phyloP scores from a whole-genome alignment of 2,329 filamentous ascomycete genomes.

The Calonectria leucothoes region DNA sequence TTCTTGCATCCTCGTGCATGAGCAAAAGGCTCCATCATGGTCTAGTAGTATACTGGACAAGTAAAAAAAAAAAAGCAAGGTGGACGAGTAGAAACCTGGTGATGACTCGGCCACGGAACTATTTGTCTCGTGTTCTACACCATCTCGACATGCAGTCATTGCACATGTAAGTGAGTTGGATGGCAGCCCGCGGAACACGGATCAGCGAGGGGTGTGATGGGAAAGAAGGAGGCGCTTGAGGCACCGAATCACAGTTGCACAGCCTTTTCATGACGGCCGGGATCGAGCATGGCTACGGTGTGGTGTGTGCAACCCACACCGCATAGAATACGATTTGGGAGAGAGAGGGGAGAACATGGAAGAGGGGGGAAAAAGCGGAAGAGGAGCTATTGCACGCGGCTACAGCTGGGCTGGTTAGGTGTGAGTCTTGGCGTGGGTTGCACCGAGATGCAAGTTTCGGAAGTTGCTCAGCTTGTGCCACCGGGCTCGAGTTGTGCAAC shows the following conservation, averaged over 20 bases:
- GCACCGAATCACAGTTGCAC: background rate
- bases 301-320: background rate
- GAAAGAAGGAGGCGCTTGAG: background rate
- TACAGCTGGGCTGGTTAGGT: background rate
- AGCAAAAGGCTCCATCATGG: background rate
- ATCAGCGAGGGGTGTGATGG: conserved; percentile 47
- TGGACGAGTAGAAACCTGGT: background rate
- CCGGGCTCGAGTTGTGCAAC: background rate
- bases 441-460: background rate
- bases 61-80: background rate
- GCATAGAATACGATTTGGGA: background rate
- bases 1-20: background rate
- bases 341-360: background rate
- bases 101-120: background rate
- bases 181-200: conserved; percentile 61
- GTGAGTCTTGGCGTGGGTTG: background rate
- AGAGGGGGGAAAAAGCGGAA: background rate
- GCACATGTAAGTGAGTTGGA: conserved; percentile 57
- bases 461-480: background rate
- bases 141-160: conserved; percentile 46
- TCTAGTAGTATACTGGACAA: background rate
- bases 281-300: background rate
- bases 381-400: background rate
- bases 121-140: background rate
- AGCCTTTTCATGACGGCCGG: background rate